Base-by-base conservation (phyloP, 2,329 filamentous ascomycete species). In the Colletotrichum musicola region DNA sequence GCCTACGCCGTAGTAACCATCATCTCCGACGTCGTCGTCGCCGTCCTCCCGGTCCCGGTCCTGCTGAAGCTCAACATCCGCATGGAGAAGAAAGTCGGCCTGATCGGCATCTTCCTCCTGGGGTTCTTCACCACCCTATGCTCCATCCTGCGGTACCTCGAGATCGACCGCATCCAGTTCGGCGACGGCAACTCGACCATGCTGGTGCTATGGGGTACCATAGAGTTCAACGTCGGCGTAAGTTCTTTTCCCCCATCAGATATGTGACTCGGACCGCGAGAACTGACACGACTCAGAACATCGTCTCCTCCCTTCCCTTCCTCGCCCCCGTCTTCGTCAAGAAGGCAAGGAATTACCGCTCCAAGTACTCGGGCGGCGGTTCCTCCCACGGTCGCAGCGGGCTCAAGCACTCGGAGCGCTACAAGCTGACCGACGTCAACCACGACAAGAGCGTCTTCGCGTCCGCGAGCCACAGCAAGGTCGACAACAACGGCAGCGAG, bases 141-240 rank as follows among this genome's bases (percentile, higher is more conserved):
- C 72, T 87, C 85, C 3, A 80, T 88, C 62, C 74, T 88, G 62
- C 81, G 86, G 13, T 83, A 87, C 65, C 76, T 80, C 0, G 84
- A 88, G 71, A 88, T 88, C 68, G 75, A 83, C 68, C 77, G 81
- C 0, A 85, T 88, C 46, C 82, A 84, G 16, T 76, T 77, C 13
- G 84, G 83, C 2, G 84, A 87, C 44, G 84, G 85, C 9, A 85
- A 87, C 71, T 87, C 86, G 0, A 88, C 86, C 4, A 85, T 86
- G 82, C 77, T 88, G 12, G 80, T 88, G 1, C 76, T 88, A 0
- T 88, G 86, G 86, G 86, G 86, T 4, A 84, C 83, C 2, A 84
- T 88, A 63, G 86, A 88, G 73, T 85, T 88, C 75, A 88, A 88
- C 70, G 81, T 88, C 35, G 86, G 86, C 12, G 85, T 87, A 80